Conservation (phyloP, 2,329 filamentous ascomycete species). For the Lithohypha guttulata region DNA sequence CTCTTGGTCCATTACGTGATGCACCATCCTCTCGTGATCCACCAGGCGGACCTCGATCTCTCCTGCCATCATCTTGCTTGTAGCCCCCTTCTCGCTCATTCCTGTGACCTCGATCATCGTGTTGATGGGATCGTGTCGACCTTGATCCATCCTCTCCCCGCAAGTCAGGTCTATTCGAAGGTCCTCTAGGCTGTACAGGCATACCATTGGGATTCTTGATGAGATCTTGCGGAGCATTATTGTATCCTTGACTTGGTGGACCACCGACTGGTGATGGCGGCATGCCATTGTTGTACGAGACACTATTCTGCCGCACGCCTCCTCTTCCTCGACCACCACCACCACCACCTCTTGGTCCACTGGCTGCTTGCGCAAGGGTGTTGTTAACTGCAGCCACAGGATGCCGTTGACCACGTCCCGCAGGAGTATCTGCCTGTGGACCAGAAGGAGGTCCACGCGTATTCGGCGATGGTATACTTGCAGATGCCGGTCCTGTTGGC, state of each 20-base stretch:
- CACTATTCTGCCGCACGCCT: slow-evolving; percentile 24
- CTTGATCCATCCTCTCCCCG: slow-evolving; percentile 18
- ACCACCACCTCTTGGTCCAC: slow-evolving; percentile 26
- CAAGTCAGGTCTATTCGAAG: slow-evolving; percentile 16
- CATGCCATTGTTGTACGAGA: slow-evolving; percentile 13
- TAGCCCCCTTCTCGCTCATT: slow-evolving; percentile 11
- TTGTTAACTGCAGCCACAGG: slow-evolving; percentile 36
- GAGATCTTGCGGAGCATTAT: slow-evolving; percentile 25
- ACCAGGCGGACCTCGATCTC: slow-evolving; percentile 12
- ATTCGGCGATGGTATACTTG: slow-evolving; percentile 27
- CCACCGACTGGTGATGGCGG: slow-evolving; percentile 23
- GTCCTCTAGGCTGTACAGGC: slow-evolving; percentile 20
- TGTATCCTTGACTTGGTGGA: slow-evolving; percentile 19
- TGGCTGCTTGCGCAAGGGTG: slow-evolving; percentile 35
- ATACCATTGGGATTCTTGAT: slow-evolving; percentile 24
- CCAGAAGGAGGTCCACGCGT: slow-evolving; percentile 30
- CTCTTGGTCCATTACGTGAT: slow-evolving; percentile 5
- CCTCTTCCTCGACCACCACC: slow-evolving; percentile 33
- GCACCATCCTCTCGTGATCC: slow-evolving; percentile 4
- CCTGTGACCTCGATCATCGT: slow-evolving; percentile 13
- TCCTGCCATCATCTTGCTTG: slow-evolving; percentile 13
- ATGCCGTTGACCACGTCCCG: slow-evolving; percentile 34
- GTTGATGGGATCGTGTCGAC: slow-evolving; percentile 17
- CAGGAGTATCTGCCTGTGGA: slow-evolving; percentile 26
- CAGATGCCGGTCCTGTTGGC: slow-evolving; percentile 27